phyloP scores from a whole-genome alignment of 208 protist genomes.

The Blechomonas ayalai region DNA sequence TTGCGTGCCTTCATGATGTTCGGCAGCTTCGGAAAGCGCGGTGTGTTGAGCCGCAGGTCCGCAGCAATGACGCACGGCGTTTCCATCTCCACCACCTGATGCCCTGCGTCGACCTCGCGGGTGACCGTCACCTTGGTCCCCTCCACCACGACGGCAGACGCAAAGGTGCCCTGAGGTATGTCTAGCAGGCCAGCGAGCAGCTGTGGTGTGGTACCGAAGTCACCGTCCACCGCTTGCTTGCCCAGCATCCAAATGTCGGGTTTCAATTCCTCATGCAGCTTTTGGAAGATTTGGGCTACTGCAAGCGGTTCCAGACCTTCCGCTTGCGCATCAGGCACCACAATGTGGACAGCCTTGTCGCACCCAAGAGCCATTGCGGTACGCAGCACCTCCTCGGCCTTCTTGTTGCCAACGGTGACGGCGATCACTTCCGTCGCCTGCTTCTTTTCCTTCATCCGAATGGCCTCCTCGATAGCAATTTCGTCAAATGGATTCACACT shows the following conservation, averaged over 20 bases:
- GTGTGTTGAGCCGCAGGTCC: conserved; percentile 94
- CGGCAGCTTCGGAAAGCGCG: conserved; percentile 93
- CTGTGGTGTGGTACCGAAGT: conserved; percentile 92
- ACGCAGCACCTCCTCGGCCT: conserved; percentile 85
- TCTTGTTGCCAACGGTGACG: conserved; percentile 90
- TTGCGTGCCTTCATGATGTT: conserved; percentile 98
- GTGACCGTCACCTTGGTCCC: conserved; percentile 80
- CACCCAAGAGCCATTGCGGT: conserved; percentile 94
- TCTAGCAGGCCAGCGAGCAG: conserved; percentile 91
- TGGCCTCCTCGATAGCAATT: conserved; percentile 94
- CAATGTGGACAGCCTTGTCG: conserved; percentile 92
- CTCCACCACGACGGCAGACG: conserved; percentile 78
- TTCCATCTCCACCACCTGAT: conserved; percentile 85
- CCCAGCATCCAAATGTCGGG: conserved; percentile 88
- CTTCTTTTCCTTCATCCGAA: conserved; percentile 92
- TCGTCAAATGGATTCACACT: conserved; percentile 97
- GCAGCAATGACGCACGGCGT: conserved; percentile 82
- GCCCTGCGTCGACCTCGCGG: conserved; percentile 93
- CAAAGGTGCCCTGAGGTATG: conserved; percentile 93
- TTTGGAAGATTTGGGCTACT: conserved; percentile 91
- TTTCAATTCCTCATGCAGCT: conserved; percentile 83
- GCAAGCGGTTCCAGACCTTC: conserved; percentile 84
- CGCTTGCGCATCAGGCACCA: conserved; percentile 50
- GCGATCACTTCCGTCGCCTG: conserved; percentile 89
- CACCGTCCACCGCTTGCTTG: conserved; percentile 97